A percentile compares a stretch with the other conserved stretches of the same genome.
Evolutionary conservation across 2,329 filamentous ascomycete species (phyloP).

Genomic region (Curvularia sp.): DNA sequence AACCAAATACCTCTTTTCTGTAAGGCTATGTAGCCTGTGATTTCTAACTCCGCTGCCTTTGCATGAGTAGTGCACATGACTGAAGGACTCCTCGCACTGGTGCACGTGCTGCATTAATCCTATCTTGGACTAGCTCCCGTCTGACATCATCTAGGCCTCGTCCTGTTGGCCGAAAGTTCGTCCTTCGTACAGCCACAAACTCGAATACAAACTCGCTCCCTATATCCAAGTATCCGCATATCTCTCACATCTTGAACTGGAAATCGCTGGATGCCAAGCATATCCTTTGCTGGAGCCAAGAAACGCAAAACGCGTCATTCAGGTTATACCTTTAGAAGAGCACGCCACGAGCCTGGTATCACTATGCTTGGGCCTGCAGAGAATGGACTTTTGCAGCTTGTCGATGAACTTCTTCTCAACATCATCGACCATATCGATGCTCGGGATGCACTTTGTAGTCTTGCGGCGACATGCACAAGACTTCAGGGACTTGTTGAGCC

Average conservation of each 20-base stretch:
- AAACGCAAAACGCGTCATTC: constrained; percentile 42
- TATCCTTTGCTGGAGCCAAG: constrained; percentile 33
- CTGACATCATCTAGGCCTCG: constrained; percentile 11
- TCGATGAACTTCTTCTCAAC: constrained; percentile 46
- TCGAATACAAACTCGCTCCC: neutral
- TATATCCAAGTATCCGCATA: neutral
- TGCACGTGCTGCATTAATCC: constrained; percentile 2
- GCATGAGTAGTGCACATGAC: neutral
- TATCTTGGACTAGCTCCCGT: neutral
- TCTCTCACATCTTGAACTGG: neutral
- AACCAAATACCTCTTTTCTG: neutral
- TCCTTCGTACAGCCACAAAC: neutral
- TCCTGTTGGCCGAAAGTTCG: constrained; percentile 2
- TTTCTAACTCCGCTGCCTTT: neutral
- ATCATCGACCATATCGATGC: constrained; percentile 45
- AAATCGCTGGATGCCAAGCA: constrained; percentile 32
- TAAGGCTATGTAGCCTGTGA: neutral
- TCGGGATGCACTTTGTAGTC: constrained; percentile 31
- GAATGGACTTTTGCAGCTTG: constrained; percentile 36
- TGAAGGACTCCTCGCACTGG: neutral
- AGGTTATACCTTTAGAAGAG: constrained; percentile 33
- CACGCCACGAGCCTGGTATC: constrained; percentile 24
- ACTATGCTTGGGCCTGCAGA: constrained; percentile 26
- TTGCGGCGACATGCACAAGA: constrained; percentile 42
- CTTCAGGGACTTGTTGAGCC: constrained; percentile 45